Percentiles rank a stretch among this genome's conserved stretches.
Conservation (phyloP, 768 basidiomycete species). For the Kwoniella sp. region DNA sequence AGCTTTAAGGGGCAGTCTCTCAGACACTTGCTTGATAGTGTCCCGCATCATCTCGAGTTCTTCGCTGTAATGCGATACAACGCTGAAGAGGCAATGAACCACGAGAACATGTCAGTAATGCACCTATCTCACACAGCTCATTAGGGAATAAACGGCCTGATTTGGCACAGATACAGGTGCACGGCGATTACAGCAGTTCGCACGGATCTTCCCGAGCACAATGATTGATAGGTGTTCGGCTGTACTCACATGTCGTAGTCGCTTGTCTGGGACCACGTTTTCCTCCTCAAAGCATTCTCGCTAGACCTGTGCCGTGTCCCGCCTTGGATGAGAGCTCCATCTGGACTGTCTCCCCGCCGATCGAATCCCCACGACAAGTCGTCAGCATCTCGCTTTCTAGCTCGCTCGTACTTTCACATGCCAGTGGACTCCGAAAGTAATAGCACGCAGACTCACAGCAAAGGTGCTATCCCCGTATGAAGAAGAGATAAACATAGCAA, state of each 20-base stretch:
- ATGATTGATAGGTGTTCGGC: not conserved
- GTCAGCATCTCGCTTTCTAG: not conserved
- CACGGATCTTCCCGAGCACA: too few relatives aligned
- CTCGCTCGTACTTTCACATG: not conserved
- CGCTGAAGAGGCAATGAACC: conserved; percentile 24
- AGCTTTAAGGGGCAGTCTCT: conserved; percentile 11
- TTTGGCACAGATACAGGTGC: not conserved
- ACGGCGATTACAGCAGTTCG: not conserved
- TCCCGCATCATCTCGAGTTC: conserved; percentile 24
- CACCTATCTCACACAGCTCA: too few relatives aligned
- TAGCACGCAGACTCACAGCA: not conserved
- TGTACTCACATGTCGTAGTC: conserved; percentile 30
- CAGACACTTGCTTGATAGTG: conserved; percentile 26
- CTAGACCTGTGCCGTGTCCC: not conserved
- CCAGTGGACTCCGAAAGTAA: not conserved
- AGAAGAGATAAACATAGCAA: not conserved
- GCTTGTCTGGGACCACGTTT: conserved; percentile 17
- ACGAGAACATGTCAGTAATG: too few relatives aligned
- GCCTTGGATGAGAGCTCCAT: not conserved
- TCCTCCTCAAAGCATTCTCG: not conserved
- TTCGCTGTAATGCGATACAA: conserved; percentile 50
- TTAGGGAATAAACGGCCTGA: too few relatives aligned
- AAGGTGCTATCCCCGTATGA: not conserved
- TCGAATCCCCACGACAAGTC: not conserved
- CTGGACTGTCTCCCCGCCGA: not conserved